A percentile compares a stretch with the other conserved stretches of the same genome.
These are phyloP conservation scores for Penicillium sp. DNA, from an alignment of 2,329 filamentous ascomycete genomes.

Conservation along the genomic window DNA sequence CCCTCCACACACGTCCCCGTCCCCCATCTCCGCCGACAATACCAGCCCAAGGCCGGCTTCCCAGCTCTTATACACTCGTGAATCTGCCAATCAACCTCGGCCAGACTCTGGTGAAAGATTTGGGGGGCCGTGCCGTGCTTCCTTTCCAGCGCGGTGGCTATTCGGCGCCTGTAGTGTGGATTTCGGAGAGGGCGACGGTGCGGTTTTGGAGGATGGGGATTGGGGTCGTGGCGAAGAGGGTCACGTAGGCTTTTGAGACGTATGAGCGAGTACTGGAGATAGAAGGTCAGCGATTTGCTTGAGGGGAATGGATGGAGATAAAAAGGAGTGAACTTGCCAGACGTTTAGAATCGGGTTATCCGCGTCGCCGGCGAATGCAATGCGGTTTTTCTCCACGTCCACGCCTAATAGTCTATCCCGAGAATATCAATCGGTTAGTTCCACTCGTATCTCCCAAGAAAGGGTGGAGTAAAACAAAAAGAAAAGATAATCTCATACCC, in stretches of 20 bases:
- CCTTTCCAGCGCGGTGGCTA: constrained; percentile 9
- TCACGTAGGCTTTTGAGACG: constrained; percentile 18
- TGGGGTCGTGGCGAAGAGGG: constrained; percentile 18
- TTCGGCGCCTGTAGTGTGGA: constrained; percentile 16
- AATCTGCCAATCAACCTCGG: constrained; percentile 7
- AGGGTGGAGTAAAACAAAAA: too few species aligned
- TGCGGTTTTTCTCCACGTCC: constrained; percentile 11
- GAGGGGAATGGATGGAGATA: too few species aligned
- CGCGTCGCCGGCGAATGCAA: constrained; percentile 15
- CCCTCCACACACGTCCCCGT: constrained; percentile 3
- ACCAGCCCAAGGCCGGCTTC: constrained; percentile 6
- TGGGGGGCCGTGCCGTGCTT: constrained; percentile 2
- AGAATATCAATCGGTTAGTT: too few species aligned
- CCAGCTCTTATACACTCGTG: not conserved
- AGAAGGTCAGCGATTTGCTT: too few species aligned
- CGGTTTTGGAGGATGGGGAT: constrained; percentile 9
- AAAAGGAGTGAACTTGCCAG: constrained; percentile 19
- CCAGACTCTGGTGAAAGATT: constrained; percentile 7
- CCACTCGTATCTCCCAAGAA: too few species aligned
- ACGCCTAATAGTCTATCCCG: constrained; percentile 6
- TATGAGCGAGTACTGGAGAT: constrained; percentile 19
- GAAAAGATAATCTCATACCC: too few species aligned
- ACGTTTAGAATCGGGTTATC: constrained; percentile 11
- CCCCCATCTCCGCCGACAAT: constrained; percentile 23
- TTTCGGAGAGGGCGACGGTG: constrained; percentile 13